Evolutionary conservation across 108 stramenopile genomes (phyloP).

Genomic region (Aureococcus anophagefferens): DNA sequence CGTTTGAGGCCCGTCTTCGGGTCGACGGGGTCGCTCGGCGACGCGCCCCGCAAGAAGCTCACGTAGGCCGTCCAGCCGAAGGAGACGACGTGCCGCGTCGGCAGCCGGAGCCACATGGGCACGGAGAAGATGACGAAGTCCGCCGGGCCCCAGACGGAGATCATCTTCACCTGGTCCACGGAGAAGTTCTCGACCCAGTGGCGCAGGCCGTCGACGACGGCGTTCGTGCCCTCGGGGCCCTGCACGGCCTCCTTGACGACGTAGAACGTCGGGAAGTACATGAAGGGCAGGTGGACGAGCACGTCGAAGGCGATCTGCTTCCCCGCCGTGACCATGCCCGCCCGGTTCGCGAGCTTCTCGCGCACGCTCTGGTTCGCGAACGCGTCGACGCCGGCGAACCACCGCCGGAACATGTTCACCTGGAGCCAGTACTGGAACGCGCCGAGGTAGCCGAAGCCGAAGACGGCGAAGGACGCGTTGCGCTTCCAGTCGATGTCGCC

Average conservation of each 20-base stretch:
- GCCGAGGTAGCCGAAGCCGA: slow-evolving; percentile 74
- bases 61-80: slow-evolving; percentile 90
- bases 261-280: slow-evolving; percentile 86
- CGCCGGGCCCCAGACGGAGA: slow-evolving; percentile 72
- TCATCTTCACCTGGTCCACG: slow-evolving; percentile 71
- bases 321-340: slow-evolving; percentile 63
- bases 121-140: slow-evolving; percentile 80
- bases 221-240: slow-evolving; percentile 62
- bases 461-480: slow-evolving; percentile 66
- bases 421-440: slow-evolving; percentile 76
- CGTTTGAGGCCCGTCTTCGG: too few relatives aligned
- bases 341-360: slow-evolving; percentile 45
- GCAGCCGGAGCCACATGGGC: slow-evolving; percentile 73
- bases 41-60: slow-evolving; percentile 71
- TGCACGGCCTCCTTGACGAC: slow-evolving; percentile 73
- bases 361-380: slow-evolving; percentile 58
- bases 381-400: slow-evolving; percentile 69
- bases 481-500: slow-evolving; percentile 67
- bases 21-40: too few relatives aligned
- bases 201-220: slow-evolving; percentile 44
- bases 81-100: slow-evolving; percentile 70
- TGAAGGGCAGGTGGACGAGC: slow-evolving; percentile 66
- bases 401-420: slow-evolving; percentile 66
- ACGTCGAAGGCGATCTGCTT: slow-evolving; percentile 85
- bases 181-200: slow-evolving; percentile 67